Conservation (phyloP, 2,329 filamentous ascomycete species). For the Clonostachys sp. region DNA sequence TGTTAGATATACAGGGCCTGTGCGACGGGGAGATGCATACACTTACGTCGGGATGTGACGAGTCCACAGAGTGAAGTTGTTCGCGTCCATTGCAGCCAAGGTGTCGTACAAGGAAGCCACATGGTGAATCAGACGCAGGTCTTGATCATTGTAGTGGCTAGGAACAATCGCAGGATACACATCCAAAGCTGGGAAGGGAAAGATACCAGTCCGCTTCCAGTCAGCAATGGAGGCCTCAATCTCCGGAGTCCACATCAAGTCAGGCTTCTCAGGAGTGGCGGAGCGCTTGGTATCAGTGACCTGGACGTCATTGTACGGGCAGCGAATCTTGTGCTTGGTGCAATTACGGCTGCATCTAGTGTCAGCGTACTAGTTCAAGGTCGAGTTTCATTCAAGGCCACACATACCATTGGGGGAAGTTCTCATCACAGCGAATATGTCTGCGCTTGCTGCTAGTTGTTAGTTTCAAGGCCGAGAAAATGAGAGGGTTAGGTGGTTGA, state of each 20-base stretch:
- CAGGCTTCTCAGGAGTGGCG: conserved; percentile 56
- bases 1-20: not conserved
- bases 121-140: conserved; percentile 86
- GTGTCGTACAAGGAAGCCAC: conserved; percentile 82
- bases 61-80: conserved; percentile 88
- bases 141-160: conserved; percentile 68
- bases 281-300: conserved; percentile 56
- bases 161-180: conserved; percentile 73
- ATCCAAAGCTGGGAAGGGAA: conserved; percentile 65
- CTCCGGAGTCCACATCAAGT: conserved; percentile 81
- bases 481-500: not conserved
- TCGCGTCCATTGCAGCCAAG: conserved; percentile 70
- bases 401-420: conserved; percentile 89
- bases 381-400: not conserved
- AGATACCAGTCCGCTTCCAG: conserved; percentile 80
- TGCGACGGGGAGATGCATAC: not conserved
- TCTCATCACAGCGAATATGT: conserved; percentile 97
- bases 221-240: conserved; percentile 76
- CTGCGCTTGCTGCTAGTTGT: conserved; percentile 64
- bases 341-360: conserved; percentile 73
- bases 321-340: conserved; percentile 97
- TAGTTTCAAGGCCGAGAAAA: conserved; percentile 5
- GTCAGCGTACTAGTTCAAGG: too few species aligned
- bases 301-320: conserved; percentile 91
- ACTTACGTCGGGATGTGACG: conserved; percentile 87